A percentile compares a stretch with the other conserved stretches of the same genome.
These are phyloP conservation scores for Erysimum cheiri DNA, from an alignment of 441 rosid genomes.

Conservation along the genomic window DNA sequence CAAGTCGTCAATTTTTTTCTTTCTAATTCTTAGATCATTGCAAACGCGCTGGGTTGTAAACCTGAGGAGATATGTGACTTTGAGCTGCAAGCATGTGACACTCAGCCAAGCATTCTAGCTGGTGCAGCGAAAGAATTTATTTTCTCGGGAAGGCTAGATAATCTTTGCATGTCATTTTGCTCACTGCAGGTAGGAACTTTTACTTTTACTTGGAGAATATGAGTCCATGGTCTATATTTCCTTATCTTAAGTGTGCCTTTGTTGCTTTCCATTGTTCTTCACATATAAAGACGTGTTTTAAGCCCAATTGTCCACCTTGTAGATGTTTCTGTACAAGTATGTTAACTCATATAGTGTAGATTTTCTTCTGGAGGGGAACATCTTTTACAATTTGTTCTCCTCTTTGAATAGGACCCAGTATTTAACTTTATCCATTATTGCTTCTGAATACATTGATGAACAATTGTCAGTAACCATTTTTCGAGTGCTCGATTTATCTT, in stretches of 20 bases:
- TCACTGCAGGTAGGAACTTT: constrained; percentile 70
- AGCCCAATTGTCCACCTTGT: constrained; percentile 2
- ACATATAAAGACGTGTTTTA: background rate
- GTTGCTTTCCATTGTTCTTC: background rate
- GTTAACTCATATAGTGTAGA: background rate
- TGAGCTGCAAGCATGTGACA: constrained; percentile 98
- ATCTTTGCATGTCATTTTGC: constrained; percentile 98
- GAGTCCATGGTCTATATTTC: constrained; percentile 28
- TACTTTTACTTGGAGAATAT: background rate
- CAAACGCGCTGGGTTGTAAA: constrained; percentile 65
- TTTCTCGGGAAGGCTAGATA: constrained; percentile 97
- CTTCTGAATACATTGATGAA: constrained; percentile 6
- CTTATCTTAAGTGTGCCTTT: background rate
- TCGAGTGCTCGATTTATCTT: background rate
- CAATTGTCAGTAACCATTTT: background rate
- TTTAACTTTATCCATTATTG: background rate
- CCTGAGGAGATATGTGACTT: constrained; percentile 86
- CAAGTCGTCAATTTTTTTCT: constrained; percentile 24
- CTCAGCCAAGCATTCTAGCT: constrained; percentile 85
- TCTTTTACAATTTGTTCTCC: background rate
- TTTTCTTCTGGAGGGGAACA: constrained; percentile 12
- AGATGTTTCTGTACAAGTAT: constrained; percentile 6
- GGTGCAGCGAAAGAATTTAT: constrained; percentile 92
- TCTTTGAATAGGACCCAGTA: background rate
- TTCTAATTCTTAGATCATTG: constrained; percentile 61